Base-by-base conservation (phyloP, 306 rosid genomes). In the Cucurbita maxima region DNA sequence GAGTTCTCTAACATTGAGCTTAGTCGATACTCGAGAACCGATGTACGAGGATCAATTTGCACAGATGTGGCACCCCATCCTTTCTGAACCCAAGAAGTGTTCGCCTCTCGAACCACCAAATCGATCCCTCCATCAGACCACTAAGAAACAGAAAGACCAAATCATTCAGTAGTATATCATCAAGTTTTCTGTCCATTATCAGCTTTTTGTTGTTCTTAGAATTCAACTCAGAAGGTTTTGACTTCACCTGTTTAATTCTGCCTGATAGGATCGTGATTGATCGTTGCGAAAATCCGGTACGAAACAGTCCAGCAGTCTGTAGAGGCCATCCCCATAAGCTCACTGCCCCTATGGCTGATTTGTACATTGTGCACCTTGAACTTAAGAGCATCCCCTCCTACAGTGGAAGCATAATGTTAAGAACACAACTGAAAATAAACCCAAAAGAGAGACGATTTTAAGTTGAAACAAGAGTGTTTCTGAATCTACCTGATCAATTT, bases 261-360 rank as follows among this genome's bases (percentile, higher is more conserved):
- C 96, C 97, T 5, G 97, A 85, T 71, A 94, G 69, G 80, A 94
- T 73, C 20, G 90, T 82, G 79, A 86, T 82, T 34, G 92, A 76
- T 67, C 85, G 77, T 15, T 51, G 69, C 56, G 99, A 91, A 76
- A 86, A 78, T 5, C 89, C 89, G 20, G 81, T 78, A 14, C 82
- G 81, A 70, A 91, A 89, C 81, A 94, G 76, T 48, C 99, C 99
- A 36, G 97, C 90, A 4, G 99, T 91, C 83, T 91, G 99, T 82
- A 91, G 66, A 43, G 99, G 97, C 97, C 99, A 94, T 14, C 96
- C 99, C 99, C 96, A 91, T 6, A 91, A 70, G 76, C 88, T 18
- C 68, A 94, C 86, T 81, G 89, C 85, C 81, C 91, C 97, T 7
- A 60, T 78, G 55, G 85, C 86, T 60, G 99, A 85, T 81, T 91